Evolutionary conservation across 2,329 filamentous ascomycete genomes (phyloP).

Genomic region (Periconia sp.): DNA sequence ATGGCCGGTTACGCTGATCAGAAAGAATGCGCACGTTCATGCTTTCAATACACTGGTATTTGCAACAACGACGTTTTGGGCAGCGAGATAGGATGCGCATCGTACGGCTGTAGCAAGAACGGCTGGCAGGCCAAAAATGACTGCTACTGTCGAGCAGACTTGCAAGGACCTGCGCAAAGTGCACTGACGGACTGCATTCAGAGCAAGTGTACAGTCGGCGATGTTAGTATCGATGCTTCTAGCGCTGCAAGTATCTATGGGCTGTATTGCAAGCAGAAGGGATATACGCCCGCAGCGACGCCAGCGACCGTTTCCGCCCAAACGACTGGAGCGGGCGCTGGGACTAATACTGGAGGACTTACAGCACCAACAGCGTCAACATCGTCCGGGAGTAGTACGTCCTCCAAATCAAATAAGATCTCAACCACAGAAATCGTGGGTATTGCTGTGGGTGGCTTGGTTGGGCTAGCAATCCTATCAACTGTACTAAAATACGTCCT

Average conservation of each 20-base stretch:
- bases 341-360: not conserved
- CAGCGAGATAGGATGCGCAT: slow-evolving; percentile 11
- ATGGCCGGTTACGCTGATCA: slow-evolving; percentile 11
- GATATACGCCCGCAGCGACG: slow-evolving; percentile 9
- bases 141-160: slow-evolving; percentile 21
- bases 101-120: slow-evolving; percentile 4
- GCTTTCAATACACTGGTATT: slow-evolving; percentile 12
- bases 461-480: slow-evolving; percentile 11
- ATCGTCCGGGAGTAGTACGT: slow-evolving; percentile 1
- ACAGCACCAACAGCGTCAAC: not conserved
- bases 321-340: slow-evolving; percentile 6
- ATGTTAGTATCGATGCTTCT: slow-evolving; percentile 15
- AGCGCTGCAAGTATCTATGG: slow-evolving; percentile 17
- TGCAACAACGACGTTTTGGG: slow-evolving; percentile 17
- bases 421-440: slow-evolving; percentile 18
- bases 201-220: slow-evolving; percentile 12
- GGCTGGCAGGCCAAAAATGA: slow-evolving; percentile 22
- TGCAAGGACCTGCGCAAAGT: slow-evolving; percentile 14
- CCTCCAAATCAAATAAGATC: slow-evolving; percentile 1
- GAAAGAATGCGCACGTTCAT: slow-evolving; percentile 15
- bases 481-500: slow-evolving; percentile 1
- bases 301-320: slow-evolving; percentile 7
- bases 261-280: slow-evolving; percentile 18
- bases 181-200: slow-evolving; percentile 16
- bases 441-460: slow-evolving; percentile 17